Evolutionary conservation across 2,329 filamentous ascomycete genomes (phyloP).

Genomic region (Trichoderma arundinaceum): DNA sequence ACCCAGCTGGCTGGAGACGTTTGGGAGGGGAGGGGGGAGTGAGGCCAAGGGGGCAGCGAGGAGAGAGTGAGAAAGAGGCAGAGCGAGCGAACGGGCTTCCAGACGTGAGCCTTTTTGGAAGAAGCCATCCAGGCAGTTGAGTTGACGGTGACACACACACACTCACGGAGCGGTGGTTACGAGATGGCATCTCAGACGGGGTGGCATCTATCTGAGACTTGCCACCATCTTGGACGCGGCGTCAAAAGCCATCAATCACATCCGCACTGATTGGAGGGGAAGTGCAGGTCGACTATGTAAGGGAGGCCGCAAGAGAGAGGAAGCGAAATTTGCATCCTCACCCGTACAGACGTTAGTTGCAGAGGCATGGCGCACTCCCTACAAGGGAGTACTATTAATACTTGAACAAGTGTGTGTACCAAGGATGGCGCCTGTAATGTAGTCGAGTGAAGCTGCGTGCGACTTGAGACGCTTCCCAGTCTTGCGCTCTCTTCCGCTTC

Average conservation of each 20-base stretch:
- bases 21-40: not conserved
- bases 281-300: too few relatives aligned
- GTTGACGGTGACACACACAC: not conserved
- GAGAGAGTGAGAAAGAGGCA: not conserved
- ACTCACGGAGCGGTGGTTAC: too few relatives aligned
- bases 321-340: not conserved
- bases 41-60: not conserved
- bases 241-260: too few relatives aligned
- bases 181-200: too few relatives aligned
- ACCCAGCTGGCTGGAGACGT: conserved; percentile 26
- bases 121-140: not conserved
- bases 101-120: not conserved
- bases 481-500: not conserved
- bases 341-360: conserved; percentile 5
- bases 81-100: too few relatives aligned
- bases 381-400: not conserved
- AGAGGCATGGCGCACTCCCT: conserved; percentile 6
- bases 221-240: too few relatives aligned
- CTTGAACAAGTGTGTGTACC: too few relatives aligned
- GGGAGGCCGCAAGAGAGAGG: not conserved
- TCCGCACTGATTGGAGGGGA: too few relatives aligned
- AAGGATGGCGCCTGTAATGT: too few relatives aligned
- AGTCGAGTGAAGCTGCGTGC: too few relatives aligned
- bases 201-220: too few relatives aligned
- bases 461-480: not conserved